Evolutionary conservation across 345 rosid genomes (phyloP), one percentile per base, ranked within the genome.

Genomic region (Aethionema arabicum): DNA sequence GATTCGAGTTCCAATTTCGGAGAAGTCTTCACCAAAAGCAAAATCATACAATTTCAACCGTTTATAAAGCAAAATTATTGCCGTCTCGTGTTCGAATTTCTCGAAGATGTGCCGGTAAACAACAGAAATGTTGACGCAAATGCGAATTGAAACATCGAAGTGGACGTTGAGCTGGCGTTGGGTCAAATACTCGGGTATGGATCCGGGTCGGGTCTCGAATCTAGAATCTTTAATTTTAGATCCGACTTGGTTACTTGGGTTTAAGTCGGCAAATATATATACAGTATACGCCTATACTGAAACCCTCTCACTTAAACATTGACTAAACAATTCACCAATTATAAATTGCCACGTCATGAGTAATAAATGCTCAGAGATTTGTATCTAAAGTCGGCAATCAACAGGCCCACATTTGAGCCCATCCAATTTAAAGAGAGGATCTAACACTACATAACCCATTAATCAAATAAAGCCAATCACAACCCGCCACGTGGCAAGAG

Each of bases 101-200:
- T 39, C 42, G 60, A 56, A 38, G 73, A 61, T 47, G 32, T 41
- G 37, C 41, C 70, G 66, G 75, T 14, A 57, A 50, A 41, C 46
- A 62, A 47, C 14, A 36, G 41, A 63, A 42, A 14, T 33, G 64
- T 56, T 63, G 65, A 63, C 74, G 69, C 59, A 36, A 38, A 3
- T 30, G 30, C 44, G 36, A 61, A 36, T 33, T 49, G 61, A 37
- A 21, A 46, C 57, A 43, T 32, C 65, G 61, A 65, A 32, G 65
- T 36, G 43, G 59, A 64, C 41, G 54, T 30, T 52, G 75, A 64
- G 75, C 69, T 70, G 75, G 70, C 65, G 36, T 57, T 51, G 48
- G 74, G 74, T 63, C 69, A 63, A 70, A 4, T 55, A 46, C 16
- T 2, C 43, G 7, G 16, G 33, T 4, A 49, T 49, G 66, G 70